These are phyloP conservation scores for Lasiodiplodia hormozganensis DNA, from an alignment of 2,329 filamentous ascomycete species.

Conservation along the genomic window DNA sequence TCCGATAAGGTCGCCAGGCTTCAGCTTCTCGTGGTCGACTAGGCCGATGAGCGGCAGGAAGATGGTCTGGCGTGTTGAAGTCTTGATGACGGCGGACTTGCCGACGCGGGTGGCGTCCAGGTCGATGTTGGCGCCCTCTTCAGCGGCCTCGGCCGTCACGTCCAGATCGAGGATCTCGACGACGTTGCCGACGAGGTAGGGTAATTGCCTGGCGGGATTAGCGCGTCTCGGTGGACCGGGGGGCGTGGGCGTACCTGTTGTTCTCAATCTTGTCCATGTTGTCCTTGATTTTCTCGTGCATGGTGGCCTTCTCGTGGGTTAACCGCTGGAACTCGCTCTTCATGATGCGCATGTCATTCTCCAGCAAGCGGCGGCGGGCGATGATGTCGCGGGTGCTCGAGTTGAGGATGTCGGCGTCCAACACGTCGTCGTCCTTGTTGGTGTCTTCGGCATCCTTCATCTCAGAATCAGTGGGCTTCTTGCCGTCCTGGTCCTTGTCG, in stretches of 20 bases:
- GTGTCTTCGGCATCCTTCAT: conserved; percentile 82
- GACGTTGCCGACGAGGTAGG: conserved; percentile 97
- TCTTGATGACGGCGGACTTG: conserved; percentile 99
- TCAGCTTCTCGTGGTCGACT: conserved; percentile 92
- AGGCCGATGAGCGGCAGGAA: conserved; percentile 97
- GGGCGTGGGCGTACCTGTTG: conserved; percentile 74
- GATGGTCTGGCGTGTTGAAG: conserved; percentile 96
- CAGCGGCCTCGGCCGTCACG: conserved; percentile 91
- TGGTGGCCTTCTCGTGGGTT: conserved; percentile 92
- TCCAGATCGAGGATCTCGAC: conserved; percentile 97
- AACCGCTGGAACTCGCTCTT: conserved; percentile 94
- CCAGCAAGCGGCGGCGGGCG: conserved; percentile 86
- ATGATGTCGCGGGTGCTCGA: conserved; percentile 94
- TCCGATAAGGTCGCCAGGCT: conserved; percentile 94
- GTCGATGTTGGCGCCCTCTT: conserved; percentile 98
- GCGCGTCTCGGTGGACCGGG: not conserved
- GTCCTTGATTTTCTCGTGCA: conserved; percentile 99
- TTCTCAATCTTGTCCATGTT: conserved; percentile 99
- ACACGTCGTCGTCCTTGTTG: conserved; percentile 75
- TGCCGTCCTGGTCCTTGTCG: conserved; percentile 63
- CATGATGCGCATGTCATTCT: conserved; percentile 99
- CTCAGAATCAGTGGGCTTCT: conserved; percentile 76
- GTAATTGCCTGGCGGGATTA: conserved; percentile 75
- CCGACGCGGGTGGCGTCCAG: conserved; percentile 94
- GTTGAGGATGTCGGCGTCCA: conserved; percentile 92